Evolutionary conservation across 2,329 filamentous ascomycete genomes (phyloP).

Genomic region (Mycocentrospora acerina): DNA sequence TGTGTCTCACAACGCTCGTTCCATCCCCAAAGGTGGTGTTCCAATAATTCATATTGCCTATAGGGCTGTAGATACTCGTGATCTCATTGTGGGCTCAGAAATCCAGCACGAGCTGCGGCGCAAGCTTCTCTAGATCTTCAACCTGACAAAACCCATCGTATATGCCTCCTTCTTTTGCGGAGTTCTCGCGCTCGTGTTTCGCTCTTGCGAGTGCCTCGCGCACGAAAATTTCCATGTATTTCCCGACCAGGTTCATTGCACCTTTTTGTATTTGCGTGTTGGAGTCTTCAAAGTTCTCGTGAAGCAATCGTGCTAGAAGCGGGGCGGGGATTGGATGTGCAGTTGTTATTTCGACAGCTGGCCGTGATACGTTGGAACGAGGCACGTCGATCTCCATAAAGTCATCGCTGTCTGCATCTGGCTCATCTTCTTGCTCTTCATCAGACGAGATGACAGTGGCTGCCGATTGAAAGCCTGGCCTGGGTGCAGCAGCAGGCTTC

Average conservation of each 20-base stretch:
- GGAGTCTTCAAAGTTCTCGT: slow-evolving; percentile 70
- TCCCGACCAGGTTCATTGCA: slow-evolving; percentile 68
- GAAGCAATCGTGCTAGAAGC: slow-evolving; percentile 73
- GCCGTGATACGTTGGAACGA: slow-evolving; percentile 13
- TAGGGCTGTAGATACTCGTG: no score
- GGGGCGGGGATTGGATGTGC: slow-evolving; percentile 64
- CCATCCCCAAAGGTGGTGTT: no score
- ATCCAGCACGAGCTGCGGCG: slow-evolving; percentile 82
- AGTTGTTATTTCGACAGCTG: slow-evolving; percentile 14
- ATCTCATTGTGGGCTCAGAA: slow-evolving; percentile 55
- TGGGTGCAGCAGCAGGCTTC: slow-evolving; percentile 19
- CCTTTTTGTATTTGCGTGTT: slow-evolving; percentile 39
- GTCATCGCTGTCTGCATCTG: slow-evolving; percentile 26
- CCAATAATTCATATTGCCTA: no score
- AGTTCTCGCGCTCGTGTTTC: slow-evolving; percentile 64
- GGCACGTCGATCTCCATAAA: slow-evolving; percentile 28
- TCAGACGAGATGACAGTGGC: slow-evolving; percentile 35
- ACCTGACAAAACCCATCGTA: slow-evolving; percentile 73
- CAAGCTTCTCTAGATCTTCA: slow-evolving; percentile 86
- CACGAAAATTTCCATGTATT: slow-evolving; percentile 90
- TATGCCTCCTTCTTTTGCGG: slow-evolving; percentile 32
- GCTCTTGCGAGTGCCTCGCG: slow-evolving; percentile 83
- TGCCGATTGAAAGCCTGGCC: slow-evolving; percentile 20
- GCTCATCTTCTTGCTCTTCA: slow-evolving; percentile 29
- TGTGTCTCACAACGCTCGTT: no score